A percentile compares a stretch with the other conserved stretches of the same genome.
Evolutionary conservation across 2,329 filamentous ascomycete species (phyloP).

Genomic region (Trichoderma endophyticum): DNA sequence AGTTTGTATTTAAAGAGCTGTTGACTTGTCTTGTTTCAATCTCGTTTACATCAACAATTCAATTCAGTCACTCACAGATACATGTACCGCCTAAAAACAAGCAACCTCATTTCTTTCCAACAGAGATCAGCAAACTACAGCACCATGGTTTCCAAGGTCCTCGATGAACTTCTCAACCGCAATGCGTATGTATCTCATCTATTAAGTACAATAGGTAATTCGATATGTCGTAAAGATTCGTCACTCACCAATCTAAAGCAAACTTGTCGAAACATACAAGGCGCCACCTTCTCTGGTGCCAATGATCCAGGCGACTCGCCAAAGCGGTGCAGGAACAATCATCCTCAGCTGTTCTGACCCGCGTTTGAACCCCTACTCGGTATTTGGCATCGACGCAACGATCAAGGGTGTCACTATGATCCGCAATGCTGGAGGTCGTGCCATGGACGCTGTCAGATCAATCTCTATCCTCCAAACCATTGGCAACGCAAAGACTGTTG

Average conservation of each 20-base stretch:
- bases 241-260: background rate
- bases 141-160: background rate
- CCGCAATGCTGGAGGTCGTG: constrained; percentile 9
- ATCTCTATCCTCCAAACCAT: constrained; percentile 7
- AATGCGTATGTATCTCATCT: background rate
- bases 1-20: background rate
- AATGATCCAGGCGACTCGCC: background rate
- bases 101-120: too few relatives aligned
- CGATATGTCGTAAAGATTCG: too few relatives aligned
- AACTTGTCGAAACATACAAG: background rate
- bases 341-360: constrained; percentile 9
- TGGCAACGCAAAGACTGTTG: background rate
- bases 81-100: background rate
- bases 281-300: background rate
- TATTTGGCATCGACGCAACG: background rate
- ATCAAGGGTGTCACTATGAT: background rate
- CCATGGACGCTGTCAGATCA: background rate
- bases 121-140: background rate
- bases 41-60: background rate
- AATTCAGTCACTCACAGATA: background rate
- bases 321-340: background rate
- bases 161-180: background rate
- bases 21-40: background rate
- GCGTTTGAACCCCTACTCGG: background rate
- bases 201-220: background rate